A percentile compares a stretch with the other conserved stretches of the same genome.
Evolutionary conservation across 2,329 filamentous ascomycete species (phyloP).

Genomic region (Pezizomycotina sp.): DNA sequence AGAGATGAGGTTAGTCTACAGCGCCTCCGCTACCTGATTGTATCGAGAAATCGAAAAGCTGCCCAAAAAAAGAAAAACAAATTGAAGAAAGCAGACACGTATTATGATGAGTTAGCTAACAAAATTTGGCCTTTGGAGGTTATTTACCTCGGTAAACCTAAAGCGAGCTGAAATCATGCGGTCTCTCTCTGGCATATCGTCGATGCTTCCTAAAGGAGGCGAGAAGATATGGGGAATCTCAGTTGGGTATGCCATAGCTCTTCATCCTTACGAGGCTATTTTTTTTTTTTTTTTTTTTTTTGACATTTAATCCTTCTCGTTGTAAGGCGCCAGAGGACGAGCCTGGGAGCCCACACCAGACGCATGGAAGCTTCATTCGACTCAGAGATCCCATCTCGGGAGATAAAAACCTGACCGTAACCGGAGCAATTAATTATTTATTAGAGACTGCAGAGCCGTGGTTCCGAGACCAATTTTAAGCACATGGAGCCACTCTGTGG

Average conservation of each 20-base stretch:
- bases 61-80: no score
- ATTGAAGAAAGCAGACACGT: no score
- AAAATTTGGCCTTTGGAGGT: no score
- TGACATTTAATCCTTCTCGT: no score
- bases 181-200: conserved; percentile 61
- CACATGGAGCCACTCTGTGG: conserved; percentile 58
- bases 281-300: no score
- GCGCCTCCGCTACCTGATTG: background rate
- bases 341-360: conserved; percentile 51
- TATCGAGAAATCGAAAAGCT: no score
- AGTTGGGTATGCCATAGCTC: background rate
- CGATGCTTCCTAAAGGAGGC: conserved; percentile 85
- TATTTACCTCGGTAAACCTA: background rate
- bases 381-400: conserved; percentile 47
- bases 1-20: conserved; percentile 45
- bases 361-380: conserved; percentile 72
- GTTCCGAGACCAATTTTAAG: conserved; percentile 75
- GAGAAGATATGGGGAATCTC: conserved; percentile 73
- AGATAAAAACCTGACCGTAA: conserved; percentile 59
- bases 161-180: conserved; percentile 75
- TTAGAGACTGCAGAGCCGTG: conserved; percentile 64
- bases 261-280: background rate
- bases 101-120: no score
- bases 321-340: conserved; percentile 69
- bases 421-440: conserved; percentile 60